Evolutionary conservation across 2,329 filamentous ascomycete species (phyloP).

Genomic region (Aspergillus fijiensis): DNA sequence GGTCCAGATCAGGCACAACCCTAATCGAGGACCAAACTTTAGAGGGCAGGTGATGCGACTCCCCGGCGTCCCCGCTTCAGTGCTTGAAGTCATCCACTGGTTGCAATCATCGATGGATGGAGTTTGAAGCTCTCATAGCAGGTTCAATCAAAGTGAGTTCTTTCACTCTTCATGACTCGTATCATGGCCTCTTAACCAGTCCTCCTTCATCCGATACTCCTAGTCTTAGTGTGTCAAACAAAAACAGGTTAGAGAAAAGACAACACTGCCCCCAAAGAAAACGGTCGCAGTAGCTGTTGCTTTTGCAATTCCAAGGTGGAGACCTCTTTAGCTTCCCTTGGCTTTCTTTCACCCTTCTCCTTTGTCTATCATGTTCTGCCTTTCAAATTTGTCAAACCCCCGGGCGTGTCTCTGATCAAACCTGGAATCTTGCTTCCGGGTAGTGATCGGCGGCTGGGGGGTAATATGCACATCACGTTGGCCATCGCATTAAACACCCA

Average conservation of each 20-base stretch:
- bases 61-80: not conserved
- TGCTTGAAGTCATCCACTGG: not conserved
- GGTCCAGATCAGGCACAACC: not conserved
- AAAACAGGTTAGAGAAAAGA: not conserved
- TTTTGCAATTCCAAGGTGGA: not conserved
- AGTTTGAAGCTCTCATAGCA: not conserved
- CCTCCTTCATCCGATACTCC: no score
- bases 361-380: conserved; percentile 5
- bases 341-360: not conserved
- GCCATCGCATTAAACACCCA: conserved; percentile 6
- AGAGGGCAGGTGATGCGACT: not conserved
- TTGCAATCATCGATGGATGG: not conserved
- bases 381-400: not conserved
- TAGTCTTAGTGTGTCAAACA: not conserved
- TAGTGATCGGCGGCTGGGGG: conserved; percentile 21
- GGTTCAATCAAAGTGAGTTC: not conserved
- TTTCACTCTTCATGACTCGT: not conserved
- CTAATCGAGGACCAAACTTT: no score
- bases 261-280: not conserved
- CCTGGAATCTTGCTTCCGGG: conserved; percentile 19
- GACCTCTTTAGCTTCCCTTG: not conserved
- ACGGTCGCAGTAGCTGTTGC: not conserved
- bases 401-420: not conserved
- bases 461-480: conserved; percentile 19
- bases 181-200: not conserved